Percentiles rank a stretch among this genome's conserved stretches.
Evolutionary conservation across 768 basidiomycete genomes (phyloP).

Genomic region (Hysterangium stoloniferum): DNA sequence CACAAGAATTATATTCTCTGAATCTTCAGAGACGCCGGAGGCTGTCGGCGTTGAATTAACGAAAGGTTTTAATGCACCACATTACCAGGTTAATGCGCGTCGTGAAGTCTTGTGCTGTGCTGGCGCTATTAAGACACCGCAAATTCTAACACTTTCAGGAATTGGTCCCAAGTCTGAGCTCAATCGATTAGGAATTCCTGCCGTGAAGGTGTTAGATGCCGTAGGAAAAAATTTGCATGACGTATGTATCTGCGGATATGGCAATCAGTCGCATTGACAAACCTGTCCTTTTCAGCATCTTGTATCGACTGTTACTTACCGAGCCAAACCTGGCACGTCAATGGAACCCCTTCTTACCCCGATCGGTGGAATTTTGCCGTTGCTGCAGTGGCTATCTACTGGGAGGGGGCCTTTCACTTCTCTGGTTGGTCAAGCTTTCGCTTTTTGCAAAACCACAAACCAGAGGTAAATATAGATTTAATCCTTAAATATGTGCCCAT

Average conservation of each 20-base stretch:
- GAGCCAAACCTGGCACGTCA: not conserved
- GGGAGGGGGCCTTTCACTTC: constrained; percentile 1
- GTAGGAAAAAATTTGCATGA: constrained; percentile 36
- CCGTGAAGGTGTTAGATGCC: constrained; percentile 26
- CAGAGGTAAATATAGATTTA: not conserved
- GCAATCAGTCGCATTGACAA: not conserved
- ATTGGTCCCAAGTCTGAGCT: constrained; percentile 30
- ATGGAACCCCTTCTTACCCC: not conserved
- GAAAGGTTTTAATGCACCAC: not conserved
- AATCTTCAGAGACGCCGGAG: not conserved
- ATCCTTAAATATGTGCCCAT: not conserved
- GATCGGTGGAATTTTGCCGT: not conserved
- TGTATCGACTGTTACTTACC: not conserved
- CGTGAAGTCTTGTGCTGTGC: constrained; percentile 20
- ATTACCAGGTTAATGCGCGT: constrained; percentile 12
- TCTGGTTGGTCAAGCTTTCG: not conserved
- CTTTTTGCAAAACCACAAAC: not conserved
- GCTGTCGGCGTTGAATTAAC: not conserved
- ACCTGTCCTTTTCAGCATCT: not conserved
- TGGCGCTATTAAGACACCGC: constrained; percentile 26
- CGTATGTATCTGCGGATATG: not conserved
- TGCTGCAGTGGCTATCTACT: not conserved
- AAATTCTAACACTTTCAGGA: constrained; percentile 36
- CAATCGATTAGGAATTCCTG: constrained; percentile 22
- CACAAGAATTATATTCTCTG: constrained; percentile 17